Evolutionary conservation across 441 rosid species (phyloP), one percentile per base, ranked within the genome.

Genomic region (Adansonia rubrostipa): DNA sequence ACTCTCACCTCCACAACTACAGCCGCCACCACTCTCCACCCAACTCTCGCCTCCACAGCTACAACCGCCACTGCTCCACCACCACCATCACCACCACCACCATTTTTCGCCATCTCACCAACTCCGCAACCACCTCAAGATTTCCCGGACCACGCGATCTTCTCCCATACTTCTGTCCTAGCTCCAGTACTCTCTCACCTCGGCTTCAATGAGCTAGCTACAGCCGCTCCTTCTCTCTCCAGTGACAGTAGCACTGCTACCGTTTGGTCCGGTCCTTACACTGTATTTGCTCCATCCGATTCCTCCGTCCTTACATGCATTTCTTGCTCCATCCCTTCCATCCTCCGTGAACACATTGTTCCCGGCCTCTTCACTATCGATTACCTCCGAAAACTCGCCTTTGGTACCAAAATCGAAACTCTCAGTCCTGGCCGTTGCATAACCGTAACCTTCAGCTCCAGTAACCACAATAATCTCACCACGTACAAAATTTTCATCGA

Each of bases 271-370:
- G 93, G 92, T 42, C 93, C 92, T 3, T 83, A 84, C 36, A 91
- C 95, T 56, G 79, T 91, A 76, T 91, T 91, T 70, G 93, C 92
- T 51, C 89, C 93, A 5, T 87, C 88, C 6, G 95, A 89, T 72
- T 75, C 91, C 60, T 86, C 93, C 17, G 47, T 91, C 79, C 85
- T 81, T 20, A 66, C 89, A 9, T 89, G 92, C 81, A 20, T 67
- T 65, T 84, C 89, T 47, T 89, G 93, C 71, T 80, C 88, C 50
- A 58, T 74, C 17, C 81, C 88, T 4, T 78, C 79, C 36, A 80
- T 91, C 76, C 93, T 91, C 81, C 89, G 86, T 10, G 93, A 91
- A 62, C 93, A 91, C 81, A 84, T 88, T 33, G 89, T 91, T 73
- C 91, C 91, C 5, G 90, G 95, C 42, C 90, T 89, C 71, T 88